Evolutionary conservation across 2,329 filamentous ascomycete genomes (phyloP), one percentile per base, ranked within the genome.

Genomic region (Trichoderma semiorbis): DNA sequence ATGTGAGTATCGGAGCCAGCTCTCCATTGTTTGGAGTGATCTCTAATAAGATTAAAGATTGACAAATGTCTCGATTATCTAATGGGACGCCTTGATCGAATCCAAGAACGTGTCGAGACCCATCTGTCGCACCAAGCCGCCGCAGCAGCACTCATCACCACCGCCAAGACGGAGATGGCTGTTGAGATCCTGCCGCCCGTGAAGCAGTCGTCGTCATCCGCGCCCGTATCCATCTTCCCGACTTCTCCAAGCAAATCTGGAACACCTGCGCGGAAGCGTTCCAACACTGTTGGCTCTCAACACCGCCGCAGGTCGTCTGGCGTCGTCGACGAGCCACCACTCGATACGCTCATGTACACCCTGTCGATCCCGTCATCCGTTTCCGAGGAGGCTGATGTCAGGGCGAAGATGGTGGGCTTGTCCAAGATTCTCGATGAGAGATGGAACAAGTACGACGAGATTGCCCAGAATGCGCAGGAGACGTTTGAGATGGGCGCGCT

Each of bases 21-120:
- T 34, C 2, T 18, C 36, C 7, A 10, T 18, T 26, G 8, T 7
- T 36, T 1, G 8, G 5, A 36, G 12, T 12, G 12, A 18, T 21
- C 74, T 3, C 0, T 18, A 0, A 7, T 0, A 11, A 7, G 30
- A 18, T 43, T 4, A 8, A 60, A 89, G 87, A 84, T 89, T 24
- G 80, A 85, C 43, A 81, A 85, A 24, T 89, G 87, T 72, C 80
- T 90, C 1, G 81, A 84, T 67, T 85, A 87, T 72, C 79, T 90
- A 0, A 78, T 87, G 3, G 83, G 84, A 39, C 84, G 85, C n/a
- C 81, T 84, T 6, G 77, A 80, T 12, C 78, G 81, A 1, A 79
- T 88, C 3, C 78, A 81, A 3, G 75, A 79, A 3, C 83, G 84
- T 30, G 78, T 86, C 3, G 81, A 85, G 62, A 81, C 82, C 3